Conservation (phyloP, 2,329 filamentous ascomycete genomes). For the Cladosporium sp. region DNA sequence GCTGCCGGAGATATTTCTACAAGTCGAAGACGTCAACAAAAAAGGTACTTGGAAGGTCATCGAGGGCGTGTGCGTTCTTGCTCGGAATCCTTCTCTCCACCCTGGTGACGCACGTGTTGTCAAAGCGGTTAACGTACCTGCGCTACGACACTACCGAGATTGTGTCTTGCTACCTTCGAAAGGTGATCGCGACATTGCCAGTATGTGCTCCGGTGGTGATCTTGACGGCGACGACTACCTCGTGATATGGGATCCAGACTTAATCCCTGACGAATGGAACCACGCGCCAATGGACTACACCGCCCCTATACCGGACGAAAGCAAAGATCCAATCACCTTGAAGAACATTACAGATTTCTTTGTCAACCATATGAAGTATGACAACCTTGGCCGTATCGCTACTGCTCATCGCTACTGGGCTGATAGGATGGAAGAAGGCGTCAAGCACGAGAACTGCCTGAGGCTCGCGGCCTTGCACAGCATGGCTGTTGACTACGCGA, state of each 20-base stretch:
- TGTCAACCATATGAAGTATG: constrained; percentile 87
- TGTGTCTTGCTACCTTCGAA: constrained; percentile 82
- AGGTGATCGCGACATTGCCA: constrained; percentile 79
- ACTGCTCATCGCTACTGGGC: constrained; percentile 74
- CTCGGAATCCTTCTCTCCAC: constrained; percentile 89
- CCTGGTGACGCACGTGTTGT: constrained; percentile 89
- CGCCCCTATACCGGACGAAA: constrained; percentile 51
- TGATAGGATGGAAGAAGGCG: constrained; percentile 59
- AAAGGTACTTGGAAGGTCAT: constrained; percentile 60
- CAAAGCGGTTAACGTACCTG: constrained; percentile 69
- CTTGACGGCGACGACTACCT: constrained; percentile 95
- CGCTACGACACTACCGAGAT: constrained; percentile 72
- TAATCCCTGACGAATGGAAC: constrained; percentile 70
- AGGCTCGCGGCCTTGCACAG: constrained; percentile 78
- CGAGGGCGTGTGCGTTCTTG: constrained; percentile 74
- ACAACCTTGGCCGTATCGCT: constrained; percentile 75
- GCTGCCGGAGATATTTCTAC: constrained; percentile 84
- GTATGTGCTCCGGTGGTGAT: constrained; percentile 95
- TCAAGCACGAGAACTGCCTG: constrained; percentile 65
- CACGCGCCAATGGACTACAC: constrained; percentile 73
- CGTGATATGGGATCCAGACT: constrained; percentile 77
- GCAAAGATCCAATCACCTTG: constrained; percentile 62
- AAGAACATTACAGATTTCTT: constrained; percentile 80
- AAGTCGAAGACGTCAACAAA: constrained; percentile 57
- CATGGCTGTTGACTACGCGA: constrained; percentile 87